Evolutionary conservation across 2,329 filamentous ascomycete genomes (phyloP).

Genomic region (Fusarium mangiferae): DNA sequence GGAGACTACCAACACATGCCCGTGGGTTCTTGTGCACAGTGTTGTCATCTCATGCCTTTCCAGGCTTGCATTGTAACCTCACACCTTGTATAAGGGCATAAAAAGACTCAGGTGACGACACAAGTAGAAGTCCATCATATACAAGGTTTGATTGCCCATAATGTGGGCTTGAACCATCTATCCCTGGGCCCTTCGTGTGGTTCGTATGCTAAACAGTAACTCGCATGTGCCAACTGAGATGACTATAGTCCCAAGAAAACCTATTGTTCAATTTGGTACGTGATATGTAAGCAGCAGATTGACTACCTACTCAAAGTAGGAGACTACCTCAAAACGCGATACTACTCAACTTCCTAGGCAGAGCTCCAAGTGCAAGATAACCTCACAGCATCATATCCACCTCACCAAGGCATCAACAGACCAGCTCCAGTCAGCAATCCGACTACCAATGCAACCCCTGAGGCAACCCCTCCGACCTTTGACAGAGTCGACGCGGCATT

Average conservation of each 20-base stretch:
- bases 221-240: neutral
- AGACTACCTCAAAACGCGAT: too few relatives aligned
- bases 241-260: neutral
- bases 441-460: neutral
- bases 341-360: neutral
- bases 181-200: accelerated
- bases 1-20: neutral
- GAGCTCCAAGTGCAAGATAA: neutral
- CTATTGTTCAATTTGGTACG: neutral
- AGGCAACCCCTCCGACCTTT: neutral
- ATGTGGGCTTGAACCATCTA: accelerated
- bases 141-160: accelerated
- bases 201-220: neutral
- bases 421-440: conserved; percentile 26
- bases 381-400: neutral
- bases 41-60: neutral
- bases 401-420: conserved; percentile 29
- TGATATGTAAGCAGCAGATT: neutral
- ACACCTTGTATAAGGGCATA: too few relatives aligned
- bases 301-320: neutral
- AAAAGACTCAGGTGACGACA: neutral
- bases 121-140: neutral
- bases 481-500: neutral
- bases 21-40: too few relatives aligned
- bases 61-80: neutral